These are phyloP conservation scores for Calocybe gambosa DNA, from an alignment of 1,284 basidiomycete species.

Conservation along the genomic window DNA sequence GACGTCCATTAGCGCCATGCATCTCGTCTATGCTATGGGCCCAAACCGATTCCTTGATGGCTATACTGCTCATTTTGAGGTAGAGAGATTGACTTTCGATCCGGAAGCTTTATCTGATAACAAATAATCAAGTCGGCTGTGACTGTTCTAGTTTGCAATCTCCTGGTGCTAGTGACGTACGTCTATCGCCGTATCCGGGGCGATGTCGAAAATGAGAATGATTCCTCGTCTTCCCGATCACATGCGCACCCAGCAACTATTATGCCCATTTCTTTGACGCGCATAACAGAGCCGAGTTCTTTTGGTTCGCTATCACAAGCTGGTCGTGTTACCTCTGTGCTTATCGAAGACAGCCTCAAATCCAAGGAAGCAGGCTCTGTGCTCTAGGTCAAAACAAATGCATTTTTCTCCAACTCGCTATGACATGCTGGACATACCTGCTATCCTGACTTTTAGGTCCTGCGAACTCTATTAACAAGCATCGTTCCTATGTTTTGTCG, in stretches of 20 bases:
- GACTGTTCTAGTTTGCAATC: conserved; percentile 15
- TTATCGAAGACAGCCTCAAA: not conserved
- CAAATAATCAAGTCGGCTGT: conserved; percentile 10
- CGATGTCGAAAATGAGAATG: conserved; percentile 10
- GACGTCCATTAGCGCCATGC: conserved; percentile 10
- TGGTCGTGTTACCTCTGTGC: conserved; percentile 9
- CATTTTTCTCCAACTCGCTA: too few relatives aligned
- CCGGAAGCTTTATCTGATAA: not conserved
- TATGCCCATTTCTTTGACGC: conserved; percentile 2
- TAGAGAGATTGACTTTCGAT: not conserved
- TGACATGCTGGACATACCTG: too few relatives aligned
- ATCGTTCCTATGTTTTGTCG: not conserved
- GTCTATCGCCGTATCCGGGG: conserved; percentile 14
- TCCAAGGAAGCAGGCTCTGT: not conserved
- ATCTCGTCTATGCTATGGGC: conserved; percentile 9
- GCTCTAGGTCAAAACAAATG: not conserved
- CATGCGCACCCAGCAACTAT: not conserved
- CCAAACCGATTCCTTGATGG: conserved; percentile 9
- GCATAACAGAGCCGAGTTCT: conserved; percentile 1
- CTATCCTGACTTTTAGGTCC: too few relatives aligned
- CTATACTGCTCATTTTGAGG: conserved; percentile 15
- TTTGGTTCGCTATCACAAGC: not conserved
- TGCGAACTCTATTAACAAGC: not conserved
- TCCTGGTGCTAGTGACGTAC: conserved; percentile 16
- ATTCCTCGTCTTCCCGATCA: not conserved